A percentile compares a stretch with the other conserved stretches of the same genome.
Conservation (phyloP, 352 stramenopile species). For the Phytopythium vexans region DNA sequence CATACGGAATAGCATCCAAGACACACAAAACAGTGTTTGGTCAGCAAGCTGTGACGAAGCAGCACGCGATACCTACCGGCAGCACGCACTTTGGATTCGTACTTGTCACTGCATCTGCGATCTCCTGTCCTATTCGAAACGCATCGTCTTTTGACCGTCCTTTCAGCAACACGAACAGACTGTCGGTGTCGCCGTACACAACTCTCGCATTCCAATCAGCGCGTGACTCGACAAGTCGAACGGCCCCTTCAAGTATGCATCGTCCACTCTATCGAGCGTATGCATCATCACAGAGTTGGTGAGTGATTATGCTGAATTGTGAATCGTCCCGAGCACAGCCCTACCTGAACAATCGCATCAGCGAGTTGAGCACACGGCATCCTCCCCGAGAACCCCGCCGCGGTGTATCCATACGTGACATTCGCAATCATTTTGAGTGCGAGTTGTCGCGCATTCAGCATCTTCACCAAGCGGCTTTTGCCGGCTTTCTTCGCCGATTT, state of each 20-base stretch:
- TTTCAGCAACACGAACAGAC: slow-evolving; percentile 96
- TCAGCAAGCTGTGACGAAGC: no score
- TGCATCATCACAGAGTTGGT: background rate
- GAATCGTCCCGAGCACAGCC: background rate
- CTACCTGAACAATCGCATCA: slow-evolving; percentile 97
- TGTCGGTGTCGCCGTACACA: slow-evolving; percentile 98
- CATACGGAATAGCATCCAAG: background rate
- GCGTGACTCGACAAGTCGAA: slow-evolving; percentile 88
- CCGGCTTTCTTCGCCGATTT: slow-evolving; percentile 86
- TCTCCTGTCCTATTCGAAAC: slow-evolving; percentile 92
- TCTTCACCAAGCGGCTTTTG: slow-evolving; percentile 56
- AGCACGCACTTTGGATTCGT: slow-evolving; percentile 74
- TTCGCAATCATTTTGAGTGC: slow-evolving; percentile 99
- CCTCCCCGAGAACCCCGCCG: slow-evolving; percentile 96
- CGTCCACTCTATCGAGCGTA: slow-evolving; percentile 50
- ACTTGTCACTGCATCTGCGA: slow-evolving; percentile 82
- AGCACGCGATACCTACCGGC: no score
- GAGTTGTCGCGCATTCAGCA: slow-evolving; percentile 82
- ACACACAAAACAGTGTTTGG: background rate
- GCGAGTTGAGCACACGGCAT: slow-evolving; percentile 96
- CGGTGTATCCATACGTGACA: slow-evolving; percentile 99
- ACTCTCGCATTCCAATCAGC: slow-evolving; percentile 87
- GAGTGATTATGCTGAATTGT: background rate
- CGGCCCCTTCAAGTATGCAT: slow-evolving; percentile 92
- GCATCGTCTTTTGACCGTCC: slow-evolving; percentile 92